Conservation (phyloP, 495 filamentous ascomycete species). For the Umbilicaria muhlenbergii region DNA sequence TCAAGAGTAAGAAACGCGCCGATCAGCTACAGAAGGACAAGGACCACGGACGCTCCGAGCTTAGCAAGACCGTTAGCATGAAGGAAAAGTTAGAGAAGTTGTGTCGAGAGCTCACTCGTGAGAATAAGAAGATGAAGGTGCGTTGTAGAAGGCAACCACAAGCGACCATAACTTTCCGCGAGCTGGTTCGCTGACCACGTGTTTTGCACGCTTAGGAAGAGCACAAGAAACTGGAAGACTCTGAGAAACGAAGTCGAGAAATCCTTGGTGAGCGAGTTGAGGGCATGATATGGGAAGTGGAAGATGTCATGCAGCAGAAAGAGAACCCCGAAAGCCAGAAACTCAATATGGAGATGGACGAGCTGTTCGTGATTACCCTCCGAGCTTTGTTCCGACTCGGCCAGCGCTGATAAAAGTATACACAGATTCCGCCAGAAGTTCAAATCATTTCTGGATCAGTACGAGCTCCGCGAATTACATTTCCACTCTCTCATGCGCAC, state of each 20-base stretch:
- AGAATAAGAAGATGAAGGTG: slow-evolving; percentile 96
- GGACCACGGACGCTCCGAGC: slow-evolving; percentile 70
- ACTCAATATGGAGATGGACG: slow-evolving; percentile 67
- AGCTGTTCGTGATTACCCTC: slow-evolving; percentile 44
- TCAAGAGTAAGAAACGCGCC: slow-evolving; percentile 88
- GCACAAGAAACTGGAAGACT: slow-evolving; percentile 71
- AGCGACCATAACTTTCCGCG: not conserved
- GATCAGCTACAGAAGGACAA: slow-evolving; percentile 96
- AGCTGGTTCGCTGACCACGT: not conserved
- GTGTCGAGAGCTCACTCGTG: slow-evolving; percentile 78
- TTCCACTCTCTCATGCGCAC: slow-evolving; percentile 78
- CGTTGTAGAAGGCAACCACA: slow-evolving; percentile 6
- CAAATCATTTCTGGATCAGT: slow-evolving; percentile 88
- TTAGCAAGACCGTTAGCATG: slow-evolving; percentile 71
- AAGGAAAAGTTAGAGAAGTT: slow-evolving; percentile 94
- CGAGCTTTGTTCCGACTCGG: too few relatives aligned
- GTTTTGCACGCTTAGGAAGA: slow-evolving; percentile 50
- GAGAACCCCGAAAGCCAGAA: slow-evolving; percentile 60
- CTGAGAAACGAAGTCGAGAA: slow-evolving; percentile 62
- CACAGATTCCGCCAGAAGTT: slow-evolving; percentile 74
- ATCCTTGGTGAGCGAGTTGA: slow-evolving; percentile 75
- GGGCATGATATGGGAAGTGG: slow-evolving; percentile 57
- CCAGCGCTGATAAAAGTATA: not conserved
- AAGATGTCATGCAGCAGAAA: slow-evolving; percentile 64
- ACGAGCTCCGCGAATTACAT: slow-evolving; percentile 82